Conservation (phyloP, 2,329 filamentous ascomycete species). For the Lomentospora prolificans region DNA sequence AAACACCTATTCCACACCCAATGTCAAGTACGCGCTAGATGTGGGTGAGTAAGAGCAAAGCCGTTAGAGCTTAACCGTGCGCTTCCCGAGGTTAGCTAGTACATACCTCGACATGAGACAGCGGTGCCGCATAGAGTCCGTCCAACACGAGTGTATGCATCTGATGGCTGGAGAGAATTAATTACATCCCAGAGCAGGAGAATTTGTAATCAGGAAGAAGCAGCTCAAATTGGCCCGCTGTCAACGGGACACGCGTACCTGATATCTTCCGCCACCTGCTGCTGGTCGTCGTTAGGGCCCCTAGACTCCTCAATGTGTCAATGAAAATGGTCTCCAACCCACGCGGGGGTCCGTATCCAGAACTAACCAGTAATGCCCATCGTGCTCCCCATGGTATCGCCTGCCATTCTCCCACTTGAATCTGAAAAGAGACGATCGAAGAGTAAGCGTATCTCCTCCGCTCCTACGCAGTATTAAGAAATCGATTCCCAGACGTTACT, state of each 20-base stretch:
- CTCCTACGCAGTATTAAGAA: too few species aligned
- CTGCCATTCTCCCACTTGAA: background rate
- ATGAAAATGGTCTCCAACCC: background rate
- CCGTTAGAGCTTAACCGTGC: background rate
- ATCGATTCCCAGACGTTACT: too few species aligned
- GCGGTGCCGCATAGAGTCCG: constrained; percentile 35
- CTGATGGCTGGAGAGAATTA: constrained; percentile 27
- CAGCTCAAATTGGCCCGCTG: background rate
- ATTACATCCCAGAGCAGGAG: background rate
- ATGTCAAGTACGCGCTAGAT: constrained; percentile 22
- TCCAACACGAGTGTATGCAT: constrained; percentile 37
- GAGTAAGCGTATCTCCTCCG: background rate
- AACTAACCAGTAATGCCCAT: constrained; percentile 29
- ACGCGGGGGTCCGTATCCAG: background rate
- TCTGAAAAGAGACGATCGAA: background rate
- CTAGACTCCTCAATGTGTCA: background rate
- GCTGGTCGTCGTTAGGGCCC: constrained; percentile 10
- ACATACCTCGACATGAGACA: constrained; percentile 14
- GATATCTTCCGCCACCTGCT: constrained; percentile 20
- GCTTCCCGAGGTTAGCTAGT: background rate
- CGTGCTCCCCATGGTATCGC: constrained; percentile 20
- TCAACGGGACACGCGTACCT: constrained; percentile 11
- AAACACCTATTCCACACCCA: constrained; percentile 27
- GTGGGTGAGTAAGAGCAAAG: background rate
- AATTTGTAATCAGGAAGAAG: background rate